Conservation (phyloP, 768 basidiomycete species). For the Scleroderma bovista region DNA sequence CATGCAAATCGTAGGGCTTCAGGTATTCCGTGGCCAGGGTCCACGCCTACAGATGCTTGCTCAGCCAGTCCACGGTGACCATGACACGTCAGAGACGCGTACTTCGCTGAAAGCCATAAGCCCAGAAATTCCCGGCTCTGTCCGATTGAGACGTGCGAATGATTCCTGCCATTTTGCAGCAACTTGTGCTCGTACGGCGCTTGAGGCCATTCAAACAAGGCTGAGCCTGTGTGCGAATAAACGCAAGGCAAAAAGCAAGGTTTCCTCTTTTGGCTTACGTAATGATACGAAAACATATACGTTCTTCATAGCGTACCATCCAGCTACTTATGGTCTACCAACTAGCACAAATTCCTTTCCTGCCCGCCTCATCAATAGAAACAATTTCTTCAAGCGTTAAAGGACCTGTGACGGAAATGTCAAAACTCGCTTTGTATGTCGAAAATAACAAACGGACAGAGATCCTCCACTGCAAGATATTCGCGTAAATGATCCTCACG, state of each 20-base stretch:
- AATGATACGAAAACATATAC: slow-evolving; percentile 7
- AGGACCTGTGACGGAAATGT: slow-evolving; percentile 31
- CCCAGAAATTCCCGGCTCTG: slow-evolving; percentile 56
- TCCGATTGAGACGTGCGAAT: slow-evolving; percentile 57
- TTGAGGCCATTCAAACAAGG: slow-evolving; percentile 44
- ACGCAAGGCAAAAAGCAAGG: too few relatives aligned
- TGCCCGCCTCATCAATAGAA: slow-evolving; percentile 60
- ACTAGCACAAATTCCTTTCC: slow-evolving; percentile 45
- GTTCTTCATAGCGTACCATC: too few relatives aligned
- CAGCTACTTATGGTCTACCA: too few relatives aligned
- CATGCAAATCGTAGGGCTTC: slow-evolving; percentile 48
- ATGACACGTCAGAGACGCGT: slow-evolving; percentile 1
- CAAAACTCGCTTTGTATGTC: background rate
- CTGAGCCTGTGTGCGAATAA: background rate
- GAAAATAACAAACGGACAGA: slow-evolving; percentile 30
- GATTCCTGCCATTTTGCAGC: slow-evolving; percentile 68
- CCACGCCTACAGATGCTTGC: slow-evolving; percentile 49
- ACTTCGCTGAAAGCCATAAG: slow-evolving; percentile 63
- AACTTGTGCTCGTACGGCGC: slow-evolving; percentile 60
- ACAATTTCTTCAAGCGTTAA: slow-evolving; percentile 54
- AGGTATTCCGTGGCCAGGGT: slow-evolving; percentile 47
- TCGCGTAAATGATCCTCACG: slow-evolving; percentile 56
- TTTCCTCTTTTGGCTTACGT: background rate
- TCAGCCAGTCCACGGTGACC: background rate
- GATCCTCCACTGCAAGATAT: slow-evolving; percentile 62